Evolutionary conservation across 192 early-diverging fungal species (phyloP).

Genomic region (Diversispora epigaea): DNA sequence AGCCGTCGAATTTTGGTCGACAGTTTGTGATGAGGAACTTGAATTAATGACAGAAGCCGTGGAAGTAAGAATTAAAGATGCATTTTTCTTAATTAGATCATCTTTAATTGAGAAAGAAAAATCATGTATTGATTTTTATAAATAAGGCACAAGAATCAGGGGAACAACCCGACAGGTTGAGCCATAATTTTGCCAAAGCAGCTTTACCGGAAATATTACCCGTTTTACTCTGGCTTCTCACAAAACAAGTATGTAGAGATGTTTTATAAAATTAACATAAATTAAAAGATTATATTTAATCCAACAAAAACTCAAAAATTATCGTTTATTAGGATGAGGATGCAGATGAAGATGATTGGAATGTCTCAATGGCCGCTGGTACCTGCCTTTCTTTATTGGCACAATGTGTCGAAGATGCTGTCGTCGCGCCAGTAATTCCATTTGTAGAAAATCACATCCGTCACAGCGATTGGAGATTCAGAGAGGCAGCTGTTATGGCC

Average conservation of each 20-base stretch:
- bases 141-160: constrained; percentile 48
- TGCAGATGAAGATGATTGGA: constrained; percentile 99
- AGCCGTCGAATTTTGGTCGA: constrained; percentile 99
- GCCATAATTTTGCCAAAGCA: constrained; percentile 76
- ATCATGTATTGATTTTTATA: not conserved
- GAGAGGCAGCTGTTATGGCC: constrained; percentile 97
- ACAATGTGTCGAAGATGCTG: constrained; percentile 73
- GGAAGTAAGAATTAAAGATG: constrained; percentile 47
- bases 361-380: constrained; percentile 94
- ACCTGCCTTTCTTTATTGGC: constrained; percentile 91
- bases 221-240: constrained; percentile 83
- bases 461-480: constrained; percentile 86
- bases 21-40: constrained; percentile 94
- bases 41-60: constrained; percentile 63
- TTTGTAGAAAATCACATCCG: constrained; percentile 88
- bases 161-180: constrained; percentile 49
- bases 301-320: not conserved
- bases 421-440: constrained; percentile 82
- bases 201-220: constrained; percentile 81
- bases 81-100: not conserved
- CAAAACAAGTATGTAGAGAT: constrained; percentile 63
- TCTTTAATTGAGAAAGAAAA: not conserved
- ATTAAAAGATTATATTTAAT: constrained; percentile 7
- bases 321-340: constrained; percentile 76
- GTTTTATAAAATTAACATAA: constrained; percentile 11